phyloP scores from a whole-genome alignment of 2,329 filamentous ascomycete species.

The Diaporthe ilicicola region DNA sequence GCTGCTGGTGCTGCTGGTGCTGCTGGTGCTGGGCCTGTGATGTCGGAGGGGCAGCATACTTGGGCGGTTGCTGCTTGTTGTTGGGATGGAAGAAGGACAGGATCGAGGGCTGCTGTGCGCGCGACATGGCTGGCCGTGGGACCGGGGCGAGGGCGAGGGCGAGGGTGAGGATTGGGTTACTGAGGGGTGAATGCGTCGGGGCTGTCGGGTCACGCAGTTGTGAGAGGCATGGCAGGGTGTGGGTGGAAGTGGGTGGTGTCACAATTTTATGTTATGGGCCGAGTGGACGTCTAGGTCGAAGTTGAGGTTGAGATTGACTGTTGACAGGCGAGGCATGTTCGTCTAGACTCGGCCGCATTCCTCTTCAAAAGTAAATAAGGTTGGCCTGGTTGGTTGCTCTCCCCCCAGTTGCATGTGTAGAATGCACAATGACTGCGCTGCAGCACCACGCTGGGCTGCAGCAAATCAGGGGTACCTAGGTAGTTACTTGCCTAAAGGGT shows the following conservation, averaged over 20 bases:
- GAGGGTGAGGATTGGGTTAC: background rate
- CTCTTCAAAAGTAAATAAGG: background rate
- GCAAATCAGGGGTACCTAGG: background rate
- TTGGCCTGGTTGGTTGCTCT: background rate
- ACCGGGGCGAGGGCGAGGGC: background rate
- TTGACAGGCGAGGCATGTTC: background rate
- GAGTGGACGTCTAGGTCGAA: background rate
- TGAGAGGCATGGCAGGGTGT: slow-evolving; percentile 11
- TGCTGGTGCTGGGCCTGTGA: slow-evolving; percentile 38
- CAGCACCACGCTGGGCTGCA: background rate
- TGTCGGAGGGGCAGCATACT: slow-evolving; percentile 51
- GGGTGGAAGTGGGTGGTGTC: background rate
- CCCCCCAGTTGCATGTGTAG: background rate
- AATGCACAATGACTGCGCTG: background rate
- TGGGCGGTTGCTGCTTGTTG: slow-evolving; percentile 48
- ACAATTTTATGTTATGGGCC: background rate
- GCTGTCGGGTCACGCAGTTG: background rate
- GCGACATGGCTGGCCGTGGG: slow-evolving; percentile 42
- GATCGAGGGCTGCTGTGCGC: slow-evolving; percentile 58
- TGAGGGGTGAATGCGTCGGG: background rate
- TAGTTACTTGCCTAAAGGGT: background rate
- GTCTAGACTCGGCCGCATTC: slow-evolving; percentile 13
- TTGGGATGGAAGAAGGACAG: slow-evolving; percentile 67
- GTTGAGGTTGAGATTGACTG: background rate
- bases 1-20: slow-evolving; percentile 35